Percentiles rank a stretch among this genome's conserved stretches.
Evolutionary conservation across 768 basidiomycete species (phyloP).

Genomic region (Coprinellus aureogranulatus): DNA sequence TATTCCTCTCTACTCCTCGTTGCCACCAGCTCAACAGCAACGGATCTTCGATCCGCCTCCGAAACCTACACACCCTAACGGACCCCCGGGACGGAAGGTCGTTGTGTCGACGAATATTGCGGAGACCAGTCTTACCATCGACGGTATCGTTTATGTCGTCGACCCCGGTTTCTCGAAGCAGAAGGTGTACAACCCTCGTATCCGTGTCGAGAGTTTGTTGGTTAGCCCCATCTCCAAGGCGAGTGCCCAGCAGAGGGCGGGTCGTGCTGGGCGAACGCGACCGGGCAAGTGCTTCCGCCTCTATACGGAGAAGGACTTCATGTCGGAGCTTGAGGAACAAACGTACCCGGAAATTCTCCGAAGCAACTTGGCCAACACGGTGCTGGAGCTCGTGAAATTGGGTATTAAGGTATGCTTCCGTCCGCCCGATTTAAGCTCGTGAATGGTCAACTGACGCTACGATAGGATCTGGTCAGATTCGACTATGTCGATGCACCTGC

Average conservation of each 20-base stretch:
- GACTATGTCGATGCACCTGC: slow-evolving; percentile 93
- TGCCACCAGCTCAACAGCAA: slow-evolving; percentile 93
- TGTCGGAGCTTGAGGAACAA: slow-evolving; percentile 93
- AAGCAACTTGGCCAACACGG: slow-evolving; percentile 90
- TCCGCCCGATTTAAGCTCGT: not conserved
- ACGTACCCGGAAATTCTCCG: slow-evolving; percentile 95
- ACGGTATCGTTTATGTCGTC: slow-evolving; percentile 99
- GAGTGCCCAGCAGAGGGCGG: slow-evolving; percentile 92
- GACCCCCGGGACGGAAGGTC: slow-evolving; percentile 88
- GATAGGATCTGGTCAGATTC: slow-evolving; percentile 78
- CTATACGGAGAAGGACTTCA: slow-evolving; percentile 97
- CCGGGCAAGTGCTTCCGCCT: slow-evolving; percentile 97
- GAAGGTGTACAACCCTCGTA: slow-evolving; percentile 97
- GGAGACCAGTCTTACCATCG: slow-evolving; percentile 95
- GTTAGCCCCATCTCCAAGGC: slow-evolving; percentile 97
- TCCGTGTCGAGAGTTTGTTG: slow-evolving; percentile 89
- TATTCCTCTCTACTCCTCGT: slow-evolving; percentile 91
- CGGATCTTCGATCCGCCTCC: slow-evolving; percentile 94
- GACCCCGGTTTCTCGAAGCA: slow-evolving; percentile 98
- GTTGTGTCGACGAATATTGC: slow-evolving; percentile 97
- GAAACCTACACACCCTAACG: slow-evolving; percentile 50
- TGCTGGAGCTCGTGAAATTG: slow-evolving; percentile 90
- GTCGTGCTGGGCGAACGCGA: slow-evolving; percentile 92
- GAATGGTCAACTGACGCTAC: not conserved
- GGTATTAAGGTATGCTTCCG: slow-evolving; percentile 68